Evolutionary conservation across 306 rosid species (phyloP).

Genomic region (Senna siamea): DNA sequence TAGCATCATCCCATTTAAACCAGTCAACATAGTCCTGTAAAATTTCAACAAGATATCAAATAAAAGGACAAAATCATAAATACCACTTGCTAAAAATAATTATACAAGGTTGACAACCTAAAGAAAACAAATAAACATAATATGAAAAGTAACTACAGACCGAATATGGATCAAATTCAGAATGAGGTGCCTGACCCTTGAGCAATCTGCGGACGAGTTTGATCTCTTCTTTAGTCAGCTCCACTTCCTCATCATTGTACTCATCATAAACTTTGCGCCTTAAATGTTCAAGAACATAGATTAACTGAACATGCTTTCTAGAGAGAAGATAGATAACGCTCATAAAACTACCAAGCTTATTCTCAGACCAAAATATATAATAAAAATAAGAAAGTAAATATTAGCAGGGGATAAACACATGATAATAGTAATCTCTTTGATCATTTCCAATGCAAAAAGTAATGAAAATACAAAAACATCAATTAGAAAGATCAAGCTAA

Average conservation of each 20-base stretch:
- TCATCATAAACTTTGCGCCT: slow-evolving; percentile 88
- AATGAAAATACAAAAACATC: slow-evolving; percentile 17
- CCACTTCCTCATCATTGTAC: slow-evolving; percentile 78
- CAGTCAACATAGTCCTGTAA: slow-evolving; percentile 83
- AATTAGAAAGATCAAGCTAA: slow-evolving; percentile 37
- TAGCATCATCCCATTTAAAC: slow-evolving; percentile 90
- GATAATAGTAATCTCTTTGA: background rate
- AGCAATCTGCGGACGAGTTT: slow-evolving; percentile 64
- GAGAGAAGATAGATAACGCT: slow-evolving; percentile 6
- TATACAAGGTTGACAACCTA: slow-evolving; percentile 6
- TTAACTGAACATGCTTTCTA: slow-evolving; percentile 31
- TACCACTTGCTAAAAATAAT: slow-evolving; percentile 13
- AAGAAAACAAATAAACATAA: slow-evolving; percentile 21
- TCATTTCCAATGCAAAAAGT: background rate
- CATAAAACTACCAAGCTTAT: slow-evolving; percentile 7
- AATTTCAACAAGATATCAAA: slow-evolving; percentile 25
- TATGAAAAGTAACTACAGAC: slow-evolving; percentile 50
- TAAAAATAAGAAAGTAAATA: background rate
- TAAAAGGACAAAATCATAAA: slow-evolving; percentile 12
- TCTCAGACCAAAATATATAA: background rate
- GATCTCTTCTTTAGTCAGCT: slow-evolving; percentile 69
- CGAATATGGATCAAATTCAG: slow-evolving; percentile 78
- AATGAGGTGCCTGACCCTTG: slow-evolving; percentile 77
- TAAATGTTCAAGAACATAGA: slow-evolving; percentile 31
- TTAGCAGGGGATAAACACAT: background rate